These are phyloP conservation scores for Achlya hypogyna DNA, from an alignment of 352 stramenopile species.

Conservation along the genomic window DNA sequence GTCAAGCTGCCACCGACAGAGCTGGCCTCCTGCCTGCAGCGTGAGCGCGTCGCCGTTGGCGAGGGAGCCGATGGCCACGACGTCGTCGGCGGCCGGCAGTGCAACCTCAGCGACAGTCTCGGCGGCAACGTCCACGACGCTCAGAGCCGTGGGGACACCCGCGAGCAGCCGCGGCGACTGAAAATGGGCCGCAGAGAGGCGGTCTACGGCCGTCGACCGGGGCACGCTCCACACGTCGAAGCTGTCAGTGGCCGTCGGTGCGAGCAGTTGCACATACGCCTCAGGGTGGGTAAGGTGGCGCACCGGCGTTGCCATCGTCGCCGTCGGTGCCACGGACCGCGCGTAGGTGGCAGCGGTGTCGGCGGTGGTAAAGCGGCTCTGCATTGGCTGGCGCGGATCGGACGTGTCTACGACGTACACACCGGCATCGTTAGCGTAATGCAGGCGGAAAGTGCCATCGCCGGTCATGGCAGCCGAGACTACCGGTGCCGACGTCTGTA, in stretches of 20 bases:
- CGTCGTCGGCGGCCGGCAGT: background rate
- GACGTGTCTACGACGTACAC: background rate
- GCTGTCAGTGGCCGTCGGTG: no score
- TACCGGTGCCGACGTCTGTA: background rate
- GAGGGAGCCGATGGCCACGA: background rate
- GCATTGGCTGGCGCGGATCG: background rate
- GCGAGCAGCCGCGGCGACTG: background rate
- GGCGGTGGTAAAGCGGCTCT: no score
- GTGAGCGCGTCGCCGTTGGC: constrained; percentile 33
- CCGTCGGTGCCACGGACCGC: no score
- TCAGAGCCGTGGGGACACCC: background rate
- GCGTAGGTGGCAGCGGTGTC: no score
- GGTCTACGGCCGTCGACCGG: background rate
- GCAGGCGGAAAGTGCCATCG: background rate
- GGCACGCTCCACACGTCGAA: no score
- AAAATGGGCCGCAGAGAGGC: background rate
- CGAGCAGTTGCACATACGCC: no score
- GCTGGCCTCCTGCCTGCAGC: constrained; percentile 42
- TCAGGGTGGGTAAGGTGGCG: no score
- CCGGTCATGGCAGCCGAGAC: background rate
- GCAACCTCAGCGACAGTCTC: background rate
- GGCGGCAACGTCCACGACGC: background rate
- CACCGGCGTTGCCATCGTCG: no score
- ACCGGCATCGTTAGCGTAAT: background rate
- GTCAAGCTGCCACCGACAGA: constrained; percentile 60